phyloP scores from a whole-genome alignment of 2,329 filamentous ascomycete genomes.

The Colletotrichum falcatum region DNA sequence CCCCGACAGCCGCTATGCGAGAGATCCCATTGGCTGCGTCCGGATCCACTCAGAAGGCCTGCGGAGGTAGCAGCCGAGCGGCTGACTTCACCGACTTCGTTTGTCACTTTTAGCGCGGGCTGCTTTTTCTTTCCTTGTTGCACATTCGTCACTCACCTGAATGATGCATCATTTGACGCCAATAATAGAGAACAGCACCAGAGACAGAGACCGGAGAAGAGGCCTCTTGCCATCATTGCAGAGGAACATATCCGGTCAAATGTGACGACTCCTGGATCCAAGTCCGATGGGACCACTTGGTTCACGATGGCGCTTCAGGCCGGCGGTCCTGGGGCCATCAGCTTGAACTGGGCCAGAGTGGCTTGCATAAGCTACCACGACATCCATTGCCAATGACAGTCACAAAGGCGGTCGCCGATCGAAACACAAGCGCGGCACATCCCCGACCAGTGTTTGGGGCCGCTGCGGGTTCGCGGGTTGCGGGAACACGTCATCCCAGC shows the following conservation, averaged over 20 bases:
- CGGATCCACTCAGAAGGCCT: too few species aligned
- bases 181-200: neutral
- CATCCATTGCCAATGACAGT: neutral
- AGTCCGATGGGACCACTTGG: too few species aligned
- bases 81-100: constrained; percentile 14
- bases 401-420: too few species aligned
- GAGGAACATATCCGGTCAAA: neutral
- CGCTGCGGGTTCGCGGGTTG: neutral
- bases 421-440: constrained; percentile 14
- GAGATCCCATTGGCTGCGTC: neutral
- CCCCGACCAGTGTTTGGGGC: neutral
- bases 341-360: neutral
- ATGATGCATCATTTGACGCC: neutral
- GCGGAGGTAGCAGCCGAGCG: constrained; percentile 28
- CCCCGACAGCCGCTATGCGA: constrained; percentile 17
- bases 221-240: neutral
- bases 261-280: neutral
- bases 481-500: neutral
- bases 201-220: neutral
- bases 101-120: neutral
- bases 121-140: neutral
- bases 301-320: too few species aligned
- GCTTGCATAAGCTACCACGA: neutral
- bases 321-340: neutral
- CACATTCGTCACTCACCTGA: neutral